A percentile compares a stretch with the other conserved stretches of the same genome.
These are phyloP conservation scores for Populus hybrid DNA, from an alignment of 441 rosid species.

Conservation along the genomic window DNA sequence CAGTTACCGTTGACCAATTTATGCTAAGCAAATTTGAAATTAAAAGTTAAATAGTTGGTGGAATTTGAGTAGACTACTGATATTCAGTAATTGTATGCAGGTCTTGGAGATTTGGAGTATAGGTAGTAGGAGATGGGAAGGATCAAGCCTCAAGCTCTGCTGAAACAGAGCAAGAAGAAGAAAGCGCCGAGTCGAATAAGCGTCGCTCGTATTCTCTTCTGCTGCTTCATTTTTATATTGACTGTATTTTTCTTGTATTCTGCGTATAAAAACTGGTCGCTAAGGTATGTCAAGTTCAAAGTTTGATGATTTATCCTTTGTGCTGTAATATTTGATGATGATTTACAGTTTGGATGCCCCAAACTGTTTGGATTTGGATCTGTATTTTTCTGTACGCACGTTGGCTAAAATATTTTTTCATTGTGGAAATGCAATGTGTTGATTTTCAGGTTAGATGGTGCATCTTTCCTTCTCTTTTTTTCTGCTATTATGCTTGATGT, in stretches of 20 bases:
- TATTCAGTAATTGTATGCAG: not conserved
- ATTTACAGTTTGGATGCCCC: not conserved
- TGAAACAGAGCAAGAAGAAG: conserved; percentile 89
- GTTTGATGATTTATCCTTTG: not conserved
- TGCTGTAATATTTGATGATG: not conserved
- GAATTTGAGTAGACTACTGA: not conserved
- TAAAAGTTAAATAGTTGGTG: not conserved
- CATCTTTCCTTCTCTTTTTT: not conserved
- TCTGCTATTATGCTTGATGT: not conserved
- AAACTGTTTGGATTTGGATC: not conserved
- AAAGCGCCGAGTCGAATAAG: conserved; percentile 67
- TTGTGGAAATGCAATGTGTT: not conserved
- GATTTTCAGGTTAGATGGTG: not conserved
- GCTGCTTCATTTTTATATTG: conserved; percentile 45
- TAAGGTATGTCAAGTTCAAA: conserved; percentile 39
- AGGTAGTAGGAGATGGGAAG: conserved; percentile 51
- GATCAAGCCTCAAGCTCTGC: conserved; percentile 83
- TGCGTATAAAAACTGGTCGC: conserved; percentile 65
- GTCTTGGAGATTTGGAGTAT: not conserved
- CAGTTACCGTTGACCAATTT: not conserved
- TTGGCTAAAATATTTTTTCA: not conserved
- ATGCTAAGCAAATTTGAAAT: not conserved
- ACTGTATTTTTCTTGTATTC: conserved; percentile 55
- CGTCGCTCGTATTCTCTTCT: conserved; percentile 45
- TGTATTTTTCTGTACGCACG: too few relatives aligned